phyloP scores from a whole-genome alignment of 2,329 filamentous ascomycete genomes.

The Hortaea werneckii region DNA sequence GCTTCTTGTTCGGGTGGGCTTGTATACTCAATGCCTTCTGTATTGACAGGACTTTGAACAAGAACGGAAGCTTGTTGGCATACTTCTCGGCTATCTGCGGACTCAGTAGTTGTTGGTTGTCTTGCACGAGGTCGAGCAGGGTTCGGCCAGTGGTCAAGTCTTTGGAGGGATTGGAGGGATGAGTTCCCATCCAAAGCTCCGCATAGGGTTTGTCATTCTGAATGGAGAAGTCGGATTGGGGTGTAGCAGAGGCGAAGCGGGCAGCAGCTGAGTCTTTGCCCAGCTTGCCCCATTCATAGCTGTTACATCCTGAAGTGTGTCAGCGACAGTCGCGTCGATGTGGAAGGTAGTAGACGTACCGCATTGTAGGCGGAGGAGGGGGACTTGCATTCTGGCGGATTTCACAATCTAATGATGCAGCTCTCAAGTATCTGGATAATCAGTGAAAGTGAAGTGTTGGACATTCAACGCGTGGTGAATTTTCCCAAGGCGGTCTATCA shows the following conservation, averaged over 20 bases:
- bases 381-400: constrained; percentile 54
- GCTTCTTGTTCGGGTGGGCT: constrained; percentile 62
- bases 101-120: constrained; percentile 76
- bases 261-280: constrained; percentile 81
- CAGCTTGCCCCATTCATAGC: constrained; percentile 97
- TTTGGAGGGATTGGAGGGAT: constrained; percentile 89
- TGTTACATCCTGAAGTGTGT: constrained; percentile 64
- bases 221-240: constrained; percentile 62
- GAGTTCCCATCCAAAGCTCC: constrained; percentile 99
- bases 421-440: too few species aligned
- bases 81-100: constrained; percentile 63
- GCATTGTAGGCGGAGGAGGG: constrained; percentile 74
- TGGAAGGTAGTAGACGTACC: constrained; percentile 35
- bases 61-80: constrained; percentile 75
- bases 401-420: neutral
- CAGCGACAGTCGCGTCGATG: neutral
- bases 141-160: constrained; percentile 75
- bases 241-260: constrained; percentile 77
- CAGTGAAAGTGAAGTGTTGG: too few species aligned
- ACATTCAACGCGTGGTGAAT: too few species aligned
- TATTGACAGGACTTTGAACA: constrained; percentile 97
- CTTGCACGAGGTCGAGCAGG: constrained; percentile 75
- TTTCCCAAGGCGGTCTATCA: too few species aligned
- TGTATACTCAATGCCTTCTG: constrained; percentile 94
- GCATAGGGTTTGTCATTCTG: constrained; percentile 86